A percentile compares a stretch with the other conserved stretches of the same genome.
phyloP scores from a whole-genome alignment of 306 rosid genomes.

The Fragaria nilgerrensis region DNA sequence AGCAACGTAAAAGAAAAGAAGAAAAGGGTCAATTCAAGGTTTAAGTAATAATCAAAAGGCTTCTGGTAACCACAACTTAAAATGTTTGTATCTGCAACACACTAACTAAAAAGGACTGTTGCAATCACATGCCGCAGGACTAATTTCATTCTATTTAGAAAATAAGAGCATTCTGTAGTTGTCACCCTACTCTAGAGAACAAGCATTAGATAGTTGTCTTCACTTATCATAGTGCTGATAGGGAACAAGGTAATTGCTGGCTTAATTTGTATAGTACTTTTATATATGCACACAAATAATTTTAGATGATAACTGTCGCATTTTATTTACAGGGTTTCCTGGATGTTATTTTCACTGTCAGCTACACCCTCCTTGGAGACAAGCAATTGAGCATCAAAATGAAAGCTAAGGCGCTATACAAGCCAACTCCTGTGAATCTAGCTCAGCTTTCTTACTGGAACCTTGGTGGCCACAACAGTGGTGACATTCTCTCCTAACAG shows the following conservation, averaged over 20 bases:
- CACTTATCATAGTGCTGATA: slow-evolving; percentile 62
- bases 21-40: not conserved
- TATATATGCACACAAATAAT: too few relatives aligned
- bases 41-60: not conserved
- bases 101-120: not conserved
- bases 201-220: slow-evolving; percentile 38
- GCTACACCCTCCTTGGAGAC: slow-evolving; percentile 47
- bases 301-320: not conserved
- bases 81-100: not conserved
- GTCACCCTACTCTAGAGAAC: not conserved
- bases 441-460: slow-evolving; percentile 84
- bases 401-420: slow-evolving; percentile 77
- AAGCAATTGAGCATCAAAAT: slow-evolving; percentile 42
- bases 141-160: not conserved
- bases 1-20: not conserved
- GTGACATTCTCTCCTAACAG: slow-evolving; percentile 58
- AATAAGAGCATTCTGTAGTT: not conserved
- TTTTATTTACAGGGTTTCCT: slow-evolving; percentile 69
- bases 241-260: slow-evolving; percentile 62
- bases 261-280: not conserved
- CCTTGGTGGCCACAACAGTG: slow-evolving; percentile 74
- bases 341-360: slow-evolving; percentile 62
- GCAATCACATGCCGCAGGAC: too few relatives aligned
- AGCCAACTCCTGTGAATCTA: slow-evolving; percentile 79
- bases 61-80: not conserved